phyloP scores from a whole-genome alignment of 148 eudicot genomes.

The Dianthus caryophyllus region DNA sequence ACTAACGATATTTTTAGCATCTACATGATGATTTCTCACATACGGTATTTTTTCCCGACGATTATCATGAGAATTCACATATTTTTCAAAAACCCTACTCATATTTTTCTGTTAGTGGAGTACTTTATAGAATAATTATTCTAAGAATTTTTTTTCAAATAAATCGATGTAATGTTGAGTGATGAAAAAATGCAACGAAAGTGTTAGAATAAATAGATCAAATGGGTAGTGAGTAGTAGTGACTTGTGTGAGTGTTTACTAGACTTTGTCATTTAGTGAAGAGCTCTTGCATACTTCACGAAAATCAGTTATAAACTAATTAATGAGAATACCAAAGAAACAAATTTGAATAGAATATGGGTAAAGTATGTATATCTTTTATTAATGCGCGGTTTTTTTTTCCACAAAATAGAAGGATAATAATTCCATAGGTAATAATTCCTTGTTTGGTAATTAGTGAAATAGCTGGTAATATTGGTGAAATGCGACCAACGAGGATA shows the following conservation, averaged over 20 bases:
- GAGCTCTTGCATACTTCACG: slow-evolving; percentile 6
- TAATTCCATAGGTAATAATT: too few relatives aligned
- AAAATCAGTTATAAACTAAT: slow-evolving; percentile 5
- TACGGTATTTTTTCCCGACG: background rate
- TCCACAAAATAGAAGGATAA: too few relatives aligned
- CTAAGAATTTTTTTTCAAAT: background rate
- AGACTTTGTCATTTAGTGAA: slow-evolving; percentile 5
- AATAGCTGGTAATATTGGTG: too few relatives aligned
- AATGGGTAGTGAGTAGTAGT: background rate
- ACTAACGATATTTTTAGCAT: background rate
- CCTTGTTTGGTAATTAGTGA: too few relatives aligned
- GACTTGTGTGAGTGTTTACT: slow-evolving; percentile 8
- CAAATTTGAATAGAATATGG: too few relatives aligned
- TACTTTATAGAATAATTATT: background rate
- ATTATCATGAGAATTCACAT: background rate
- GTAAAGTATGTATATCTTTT: too few relatives aligned
- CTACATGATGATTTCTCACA: slow-evolving; percentile 8
- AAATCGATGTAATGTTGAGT: background rate
- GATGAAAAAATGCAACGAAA: background rate
- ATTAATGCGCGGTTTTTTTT: too few relatives aligned
- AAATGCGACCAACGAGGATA: too few relatives aligned
- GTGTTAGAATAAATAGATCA: slow-evolving; percentile 3
- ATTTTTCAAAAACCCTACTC: background rate
- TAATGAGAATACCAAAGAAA: too few relatives aligned
- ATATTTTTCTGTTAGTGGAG: background rate